phyloP scores from a whole-genome alignment of 2,329 filamentous ascomycete species.

The Cadophora luteo-olivacea region DNA sequence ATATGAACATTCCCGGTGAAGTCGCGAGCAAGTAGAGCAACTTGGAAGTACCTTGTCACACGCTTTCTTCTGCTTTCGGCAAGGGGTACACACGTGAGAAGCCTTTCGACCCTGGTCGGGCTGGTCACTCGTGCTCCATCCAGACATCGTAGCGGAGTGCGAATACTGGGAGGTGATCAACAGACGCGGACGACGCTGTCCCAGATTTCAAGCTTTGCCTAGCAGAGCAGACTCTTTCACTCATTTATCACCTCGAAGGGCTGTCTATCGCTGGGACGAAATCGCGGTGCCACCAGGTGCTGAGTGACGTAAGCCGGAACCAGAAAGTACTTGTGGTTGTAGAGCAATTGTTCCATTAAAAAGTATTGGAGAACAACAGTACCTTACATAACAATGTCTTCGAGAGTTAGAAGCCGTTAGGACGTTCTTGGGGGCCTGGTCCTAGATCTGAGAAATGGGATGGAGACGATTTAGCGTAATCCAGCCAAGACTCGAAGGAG shows the following conservation, averaged over 20 bases:
- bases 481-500: background rate
- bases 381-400: background rate
- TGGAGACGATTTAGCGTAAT: background rate
- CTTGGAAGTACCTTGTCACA: slow-evolving; percentile 21
- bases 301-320: background rate
- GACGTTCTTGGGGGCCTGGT: background rate
- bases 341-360: background rate
- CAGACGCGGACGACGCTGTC: background rate
- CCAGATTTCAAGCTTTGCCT: background rate
- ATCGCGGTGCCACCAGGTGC: background rate
- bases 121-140: background rate
- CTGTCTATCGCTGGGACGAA: background rate
- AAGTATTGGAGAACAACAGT: background rate
- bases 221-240: background rate
- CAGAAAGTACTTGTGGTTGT: too few species aligned
- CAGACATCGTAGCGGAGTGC: background rate
- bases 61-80: slow-evolving; percentile 18
- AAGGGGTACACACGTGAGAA: slow-evolving; percentile 20
- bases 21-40: slow-evolving; percentile 15
- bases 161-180: background rate
- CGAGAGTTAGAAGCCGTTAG: background rate
- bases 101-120: slow-evolving; percentile 6
- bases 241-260: background rate
- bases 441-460: background rate
- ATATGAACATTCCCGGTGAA: slow-evolving; percentile 9